These are phyloP conservation scores for Mortierella antarctica DNA, from an alignment of 192 early-diverging fungal genomes.

Conservation along the genomic window DNA sequence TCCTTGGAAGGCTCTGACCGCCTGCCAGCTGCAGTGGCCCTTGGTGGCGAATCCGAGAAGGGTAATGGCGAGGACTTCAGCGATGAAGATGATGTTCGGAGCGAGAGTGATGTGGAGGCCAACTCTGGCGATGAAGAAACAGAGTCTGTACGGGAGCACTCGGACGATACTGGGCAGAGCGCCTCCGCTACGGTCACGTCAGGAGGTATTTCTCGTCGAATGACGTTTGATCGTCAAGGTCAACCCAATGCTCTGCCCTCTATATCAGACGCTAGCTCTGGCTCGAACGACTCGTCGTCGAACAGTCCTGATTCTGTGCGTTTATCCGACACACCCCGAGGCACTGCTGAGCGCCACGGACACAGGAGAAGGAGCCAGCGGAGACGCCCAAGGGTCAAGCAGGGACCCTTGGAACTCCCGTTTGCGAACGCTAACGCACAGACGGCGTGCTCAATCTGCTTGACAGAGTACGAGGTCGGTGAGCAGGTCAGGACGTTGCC, in stretches of 20 bases:
- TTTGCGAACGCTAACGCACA: constrained; percentile 51
- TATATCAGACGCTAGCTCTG: not conserved
- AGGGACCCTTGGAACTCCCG: constrained; percentile 14
- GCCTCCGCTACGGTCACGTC: constrained; percentile 1
- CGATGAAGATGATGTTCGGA: not conserved
- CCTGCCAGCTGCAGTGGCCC: no score
- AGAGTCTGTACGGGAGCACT: not conserved
- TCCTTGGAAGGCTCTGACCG: no score
- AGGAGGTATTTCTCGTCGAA: constrained; percentile 14
- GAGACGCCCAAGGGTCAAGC: not conserved
- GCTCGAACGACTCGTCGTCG: not conserved
- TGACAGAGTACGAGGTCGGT: constrained; percentile 59
- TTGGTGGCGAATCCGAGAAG: no score
- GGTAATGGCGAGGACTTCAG: no score
- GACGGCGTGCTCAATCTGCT: constrained; percentile 62
- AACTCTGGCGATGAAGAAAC: not conserved
- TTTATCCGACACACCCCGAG: no score
- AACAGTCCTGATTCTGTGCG: no score
- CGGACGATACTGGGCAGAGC: constrained; percentile 17
- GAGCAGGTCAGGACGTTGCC: constrained; percentile 60
- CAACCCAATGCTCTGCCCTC: no score
- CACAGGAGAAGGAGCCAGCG: not conserved
- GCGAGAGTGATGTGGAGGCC: not conserved
- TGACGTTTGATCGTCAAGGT: constrained; percentile 12
- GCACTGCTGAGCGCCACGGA: not conserved